Evolutionary conservation across 1,284 basidiomycete genomes (phyloP).

Genomic region (Puccinia hordei): DNA sequence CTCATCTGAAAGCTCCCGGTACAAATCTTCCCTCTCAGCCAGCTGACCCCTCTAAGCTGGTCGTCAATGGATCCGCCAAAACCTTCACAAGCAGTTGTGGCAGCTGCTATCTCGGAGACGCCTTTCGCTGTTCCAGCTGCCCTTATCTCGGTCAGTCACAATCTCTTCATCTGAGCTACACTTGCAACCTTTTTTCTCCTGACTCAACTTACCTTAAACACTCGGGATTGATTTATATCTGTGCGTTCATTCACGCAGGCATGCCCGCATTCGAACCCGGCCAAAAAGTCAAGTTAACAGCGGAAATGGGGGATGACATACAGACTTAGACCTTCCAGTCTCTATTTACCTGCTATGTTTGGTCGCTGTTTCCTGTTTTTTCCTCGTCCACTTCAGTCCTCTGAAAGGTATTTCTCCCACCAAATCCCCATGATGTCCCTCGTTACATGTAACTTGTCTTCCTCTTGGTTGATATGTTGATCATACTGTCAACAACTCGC

Average conservation of each 20-base stretch:
- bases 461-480: too few relatives aligned
- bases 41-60: slow-evolving; percentile 55
- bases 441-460: too few relatives aligned
- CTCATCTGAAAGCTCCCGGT: slow-evolving; percentile 67
- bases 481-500: too few relatives aligned
- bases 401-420: too few relatives aligned
- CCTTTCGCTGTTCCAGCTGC: slow-evolving; percentile 91
- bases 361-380: too few relatives aligned
- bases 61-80: slow-evolving; percentile 69
- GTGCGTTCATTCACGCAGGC: slow-evolving; percentile 63
- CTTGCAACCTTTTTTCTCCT: slow-evolving; percentile 26
- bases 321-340: slow-evolving; percentile 58
- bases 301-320: slow-evolving; percentile 76
- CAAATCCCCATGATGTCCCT: too few relatives aligned
- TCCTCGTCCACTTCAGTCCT: too few relatives aligned
- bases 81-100: slow-evolving; percentile 94
- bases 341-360: slow-evolving; percentile 47
- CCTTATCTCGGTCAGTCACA: slow-evolving; percentile 81
- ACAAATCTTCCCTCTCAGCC: slow-evolving; percentile 66
- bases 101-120: slow-evolving; percentile 97
- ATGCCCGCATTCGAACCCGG: slow-evolving; percentile 97
- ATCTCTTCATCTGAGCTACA: slow-evolving; percentile 20
- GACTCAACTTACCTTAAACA: slow-evolving; percentile 21
- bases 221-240: not conserved
- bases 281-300: slow-evolving; percentile 79